Conservation (phyloP, 371 early-diverging fungal genomes). For the Umbelopsis sp. region DNA sequence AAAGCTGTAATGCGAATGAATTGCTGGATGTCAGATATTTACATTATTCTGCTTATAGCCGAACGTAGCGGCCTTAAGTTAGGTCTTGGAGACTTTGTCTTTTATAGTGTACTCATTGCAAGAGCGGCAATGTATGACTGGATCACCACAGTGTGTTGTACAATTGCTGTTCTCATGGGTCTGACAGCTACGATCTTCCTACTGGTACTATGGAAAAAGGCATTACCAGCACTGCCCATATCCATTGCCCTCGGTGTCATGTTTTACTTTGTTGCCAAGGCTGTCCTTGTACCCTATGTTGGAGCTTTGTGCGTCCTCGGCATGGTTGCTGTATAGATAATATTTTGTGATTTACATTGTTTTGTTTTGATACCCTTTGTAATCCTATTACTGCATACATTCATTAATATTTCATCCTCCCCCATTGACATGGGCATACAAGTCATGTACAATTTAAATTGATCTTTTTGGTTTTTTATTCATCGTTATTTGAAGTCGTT, state of each 20-base stretch:
- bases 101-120: conserved; percentile 84
- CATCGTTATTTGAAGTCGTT: no score
- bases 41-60: conserved; percentile 26
- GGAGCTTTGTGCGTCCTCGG: conserved; percentile 50
- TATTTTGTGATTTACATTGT: conserved; percentile 6
- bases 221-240: conserved; percentile 87
- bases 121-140: conserved; percentile 87
- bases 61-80: conserved; percentile 77
- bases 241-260: conserved; percentile 87
- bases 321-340: conserved; percentile 46
- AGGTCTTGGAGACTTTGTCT: conserved; percentile 91
- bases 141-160: conserved; percentile 83
- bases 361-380: conserved; percentile 9
- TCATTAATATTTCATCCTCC: no score
- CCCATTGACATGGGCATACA: no score
- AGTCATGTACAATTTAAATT: not conserved
- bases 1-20: no score
- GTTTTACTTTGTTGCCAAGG: conserved; percentile 74
- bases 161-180: conserved; percentile 82
- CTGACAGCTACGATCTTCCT: conserved; percentile 85
- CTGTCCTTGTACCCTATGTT: conserved; percentile 66
- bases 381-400: not conserved
- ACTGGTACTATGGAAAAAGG: conserved; percentile 79
- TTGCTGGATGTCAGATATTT: no score
- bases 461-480: not conserved